Conservation (phyloP, 208 protist species). For the Leishmania turanica region DNA sequence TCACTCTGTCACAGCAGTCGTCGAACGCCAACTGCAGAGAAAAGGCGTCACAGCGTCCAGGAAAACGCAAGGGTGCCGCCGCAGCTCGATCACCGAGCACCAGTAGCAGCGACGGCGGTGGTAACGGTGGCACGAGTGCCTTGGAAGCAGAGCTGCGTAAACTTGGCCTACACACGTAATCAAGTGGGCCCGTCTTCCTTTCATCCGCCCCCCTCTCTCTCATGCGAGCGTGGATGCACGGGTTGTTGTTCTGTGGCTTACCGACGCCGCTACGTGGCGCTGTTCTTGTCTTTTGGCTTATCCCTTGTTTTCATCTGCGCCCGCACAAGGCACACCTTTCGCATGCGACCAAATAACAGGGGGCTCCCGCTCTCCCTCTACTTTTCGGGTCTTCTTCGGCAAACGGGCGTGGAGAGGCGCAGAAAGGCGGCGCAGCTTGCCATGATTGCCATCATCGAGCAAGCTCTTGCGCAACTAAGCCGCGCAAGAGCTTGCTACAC, state of each 20-base stretch:
- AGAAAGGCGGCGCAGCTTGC: too few relatives aligned
- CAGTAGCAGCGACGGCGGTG: slow-evolving; percentile 18
- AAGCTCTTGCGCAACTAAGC: too few relatives aligned
- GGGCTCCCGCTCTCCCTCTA: too few relatives aligned
- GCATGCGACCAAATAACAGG: too few relatives aligned
- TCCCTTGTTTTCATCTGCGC: background rate
- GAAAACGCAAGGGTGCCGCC: background rate
- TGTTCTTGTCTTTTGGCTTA: background rate
- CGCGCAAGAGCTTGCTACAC: background rate
- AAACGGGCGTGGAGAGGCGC: too few relatives aligned
- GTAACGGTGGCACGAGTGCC: slow-evolving; percentile 4
- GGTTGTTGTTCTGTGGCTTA: background rate
- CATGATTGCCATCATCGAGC: too few relatives aligned
- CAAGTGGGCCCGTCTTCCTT: background rate
- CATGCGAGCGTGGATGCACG: background rate
- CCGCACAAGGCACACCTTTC: too few relatives aligned
- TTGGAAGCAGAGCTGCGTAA: slow-evolving; percentile 26
- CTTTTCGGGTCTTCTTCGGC: too few relatives aligned
- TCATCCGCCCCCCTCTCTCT: background rate
- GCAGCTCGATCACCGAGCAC: slow-evolving; percentile 8
- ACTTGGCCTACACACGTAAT: slow-evolving; percentile 8
- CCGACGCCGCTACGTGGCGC: background rate
- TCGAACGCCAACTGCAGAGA: background rate
- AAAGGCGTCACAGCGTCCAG: background rate
- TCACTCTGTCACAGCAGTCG: background rate